phyloP scores from a whole-genome alignment of 495 filamentous ascomycete genomes.

The Oidiodendron maius region DNA sequence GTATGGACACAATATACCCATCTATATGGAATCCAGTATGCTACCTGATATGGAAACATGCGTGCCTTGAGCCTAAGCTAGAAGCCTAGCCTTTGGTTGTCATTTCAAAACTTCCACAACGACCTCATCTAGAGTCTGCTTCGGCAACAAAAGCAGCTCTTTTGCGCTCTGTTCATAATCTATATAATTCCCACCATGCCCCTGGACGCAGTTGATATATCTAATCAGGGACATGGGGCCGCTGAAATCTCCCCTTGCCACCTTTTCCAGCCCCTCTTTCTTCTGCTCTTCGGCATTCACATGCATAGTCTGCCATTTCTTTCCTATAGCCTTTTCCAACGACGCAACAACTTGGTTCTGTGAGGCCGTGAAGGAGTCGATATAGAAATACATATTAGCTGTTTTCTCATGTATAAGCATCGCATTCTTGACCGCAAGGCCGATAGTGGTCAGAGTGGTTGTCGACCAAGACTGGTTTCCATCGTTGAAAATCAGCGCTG shows the following conservation, averaged over 20 bases:
- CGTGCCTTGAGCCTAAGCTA: too few species aligned
- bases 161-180: too few species aligned
- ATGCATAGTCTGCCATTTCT: slow-evolving; percentile 48
- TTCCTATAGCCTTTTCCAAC: slow-evolving; percentile 45
- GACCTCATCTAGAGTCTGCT: too few species aligned
- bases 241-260: slow-evolving; percentile 35
- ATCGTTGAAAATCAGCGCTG: slow-evolving; percentile 29
- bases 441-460: slow-evolving; percentile 38
- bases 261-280: slow-evolving; percentile 29
- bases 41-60: too few species aligned
- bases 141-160: too few species aligned
- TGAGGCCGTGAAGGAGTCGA: slow-evolving; percentile 35
- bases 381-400: slow-evolving; percentile 35
- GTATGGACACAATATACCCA: too few species aligned
- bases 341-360: slow-evolving; percentile 43
- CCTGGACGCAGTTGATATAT: slow-evolving; percentile 44
- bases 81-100: too few species aligned
- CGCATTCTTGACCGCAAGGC: slow-evolving; percentile 33
- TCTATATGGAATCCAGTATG: too few species aligned
- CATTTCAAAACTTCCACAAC: too few species aligned
- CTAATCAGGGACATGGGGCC: slow-evolving; percentile 50
- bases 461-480: slow-evolving; percentile 26
- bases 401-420: slow-evolving; percentile 33
- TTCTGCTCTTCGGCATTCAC: slow-evolving; percentile 38
- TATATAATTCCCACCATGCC: too few species aligned